Base-by-base conservation (phyloP, 345 rosid species). In the Eucalyptus melliodora region DNA sequence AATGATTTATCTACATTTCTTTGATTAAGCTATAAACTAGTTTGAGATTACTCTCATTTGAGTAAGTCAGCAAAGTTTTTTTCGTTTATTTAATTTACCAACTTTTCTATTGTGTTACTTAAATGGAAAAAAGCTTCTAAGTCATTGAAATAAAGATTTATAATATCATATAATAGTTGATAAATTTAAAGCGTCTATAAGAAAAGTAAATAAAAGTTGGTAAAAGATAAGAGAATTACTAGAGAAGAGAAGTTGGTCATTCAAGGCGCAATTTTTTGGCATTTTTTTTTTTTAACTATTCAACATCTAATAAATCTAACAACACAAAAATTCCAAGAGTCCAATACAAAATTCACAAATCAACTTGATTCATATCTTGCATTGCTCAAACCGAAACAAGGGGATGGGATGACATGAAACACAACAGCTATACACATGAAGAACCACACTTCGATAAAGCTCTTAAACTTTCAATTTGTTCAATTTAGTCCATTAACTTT, bases 221-320 rank as follows among this genome's bases (percentile, higher is more conserved):
- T 15, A 27, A n/a, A 65, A 65, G 21, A n/a, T 15, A 65, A 13
- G 77, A 65, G 40, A 65, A 65, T 65, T n/a, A 65, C 37, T 8
- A n/a, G 77, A 65, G 40, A 65, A 65, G 77, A n/a, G 77, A 65
- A 65, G 77, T 65, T 65, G 77, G 77, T 65, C 37, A n/a, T 65
- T 7, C 34, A n/a, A 65, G 72, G 37, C 40, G 37, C 1, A n/a
- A n/a, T 15, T n/a, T 60, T 60, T 60, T 60, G 34, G 15, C 31
- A 60, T 30, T 55, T 7, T 51, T 8, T 8, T 85, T 92, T 86
- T 40, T 89, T 91, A 4, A 91, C 90, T 17, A 93, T 88, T 4
- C 92, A 86, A 60, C 92, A 90, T 53, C 88, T 91, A 49, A 91
- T 91, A 7, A 92, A 89, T 23, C 90, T 91, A 5, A 69, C 80